phyloP scores from a whole-genome alignment of 2,329 filamentous ascomycete species.

The Pseudomassariella vexata region DNA sequence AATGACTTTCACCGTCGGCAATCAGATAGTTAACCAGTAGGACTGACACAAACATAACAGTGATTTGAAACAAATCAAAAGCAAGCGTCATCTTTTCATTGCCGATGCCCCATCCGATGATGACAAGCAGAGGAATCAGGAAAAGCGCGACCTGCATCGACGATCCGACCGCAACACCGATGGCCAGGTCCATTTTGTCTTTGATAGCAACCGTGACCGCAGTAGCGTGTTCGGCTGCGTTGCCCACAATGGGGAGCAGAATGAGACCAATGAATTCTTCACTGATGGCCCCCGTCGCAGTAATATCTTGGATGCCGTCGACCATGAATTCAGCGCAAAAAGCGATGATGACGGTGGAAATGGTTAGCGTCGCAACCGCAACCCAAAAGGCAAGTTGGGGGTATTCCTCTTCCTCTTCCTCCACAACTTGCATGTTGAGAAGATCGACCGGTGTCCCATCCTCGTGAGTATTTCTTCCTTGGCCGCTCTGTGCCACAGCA shows the following conservation, averaged over 20 bases:
- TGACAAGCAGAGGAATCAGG: slow-evolving; percentile 68
- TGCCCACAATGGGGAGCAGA: slow-evolving; percentile 76
- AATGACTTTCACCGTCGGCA: slow-evolving; percentile 76
- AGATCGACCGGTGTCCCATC: slow-evolving; percentile 42
- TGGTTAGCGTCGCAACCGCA: slow-evolving; percentile 63
- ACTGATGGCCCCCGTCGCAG: slow-evolving; percentile 52
- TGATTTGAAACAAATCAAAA: slow-evolving; percentile 86
- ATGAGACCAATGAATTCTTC: slow-evolving; percentile 77
- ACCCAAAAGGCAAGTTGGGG: slow-evolving; percentile 69
- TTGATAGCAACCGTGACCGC: slow-evolving; percentile 75
- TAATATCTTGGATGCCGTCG: slow-evolving; percentile 64
- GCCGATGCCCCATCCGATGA: slow-evolving; percentile 72
- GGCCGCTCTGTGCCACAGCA: no score
- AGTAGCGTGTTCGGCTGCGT: slow-evolving; percentile 76
- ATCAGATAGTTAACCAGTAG: slow-evolving; percentile 85
- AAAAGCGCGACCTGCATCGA: slow-evolving; percentile 79
- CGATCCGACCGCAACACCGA: slow-evolving; percentile 73
- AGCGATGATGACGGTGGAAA: slow-evolving; percentile 74
- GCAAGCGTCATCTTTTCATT: slow-evolving; percentile 71
- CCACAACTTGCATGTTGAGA: no score
- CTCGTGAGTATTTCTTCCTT: slow-evolving; percentile 21
- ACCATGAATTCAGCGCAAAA: slow-evolving; percentile 79
- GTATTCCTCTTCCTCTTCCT: slow-evolving; percentile 63
- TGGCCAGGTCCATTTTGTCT: slow-evolving; percentile 81
- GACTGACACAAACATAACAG: slow-evolving; percentile 76